phyloP scores from a whole-genome alignment of 495 filamentous ascomycete genomes.

The Xylaria grammica region DNA sequence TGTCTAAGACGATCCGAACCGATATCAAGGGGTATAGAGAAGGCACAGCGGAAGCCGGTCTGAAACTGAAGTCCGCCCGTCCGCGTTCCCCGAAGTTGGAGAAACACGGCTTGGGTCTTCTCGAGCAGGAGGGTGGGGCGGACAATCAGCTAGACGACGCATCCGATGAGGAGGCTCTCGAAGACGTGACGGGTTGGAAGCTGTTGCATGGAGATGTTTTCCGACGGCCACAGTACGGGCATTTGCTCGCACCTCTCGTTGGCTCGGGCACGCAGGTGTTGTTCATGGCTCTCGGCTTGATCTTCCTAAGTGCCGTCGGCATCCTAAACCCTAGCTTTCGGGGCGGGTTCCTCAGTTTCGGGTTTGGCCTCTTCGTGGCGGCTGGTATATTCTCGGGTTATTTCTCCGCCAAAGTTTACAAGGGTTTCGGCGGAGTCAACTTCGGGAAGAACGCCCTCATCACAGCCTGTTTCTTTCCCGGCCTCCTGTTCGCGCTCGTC shows the following conservation, averaged over 20 bases:
- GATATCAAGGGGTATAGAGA: constrained; percentile 80
- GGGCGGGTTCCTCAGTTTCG: constrained; percentile 89
- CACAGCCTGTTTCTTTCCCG: constrained; percentile 85
- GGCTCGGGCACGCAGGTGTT: constrained; percentile 90
- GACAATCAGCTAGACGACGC: constrained; percentile 61
- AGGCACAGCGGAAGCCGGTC: constrained; percentile 65
- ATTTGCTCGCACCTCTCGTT: constrained; percentile 81
- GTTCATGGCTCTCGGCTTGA: constrained; percentile 81
- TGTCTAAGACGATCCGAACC: constrained; percentile 78
- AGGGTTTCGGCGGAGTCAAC: constrained; percentile 80
- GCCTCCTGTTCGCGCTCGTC: constrained; percentile 76
- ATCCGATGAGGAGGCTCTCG: constrained; percentile 77
- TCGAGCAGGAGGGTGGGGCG: constrained; percentile 68
- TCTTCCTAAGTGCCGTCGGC: constrained; percentile 81
- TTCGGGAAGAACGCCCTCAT: constrained; percentile 85
- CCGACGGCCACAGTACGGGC: constrained; percentile 73
- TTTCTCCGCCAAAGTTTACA: constrained; percentile 83
- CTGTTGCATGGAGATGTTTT: constrained; percentile 96
- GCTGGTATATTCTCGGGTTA: constrained; percentile 93
- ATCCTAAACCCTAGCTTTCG: constrained; percentile 90
- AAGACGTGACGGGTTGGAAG: constrained; percentile 93
- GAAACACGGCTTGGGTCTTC: constrained; percentile 62
- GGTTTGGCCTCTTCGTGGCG: constrained; percentile 84
- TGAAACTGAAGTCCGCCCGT: constrained; percentile 53
- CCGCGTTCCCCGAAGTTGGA: constrained; percentile 55